Evolutionary conservation across 768 basidiomycete species (phyloP), one percentile per base, ranked within the genome.

Genomic region (Kwoniella europaea): DNA sequence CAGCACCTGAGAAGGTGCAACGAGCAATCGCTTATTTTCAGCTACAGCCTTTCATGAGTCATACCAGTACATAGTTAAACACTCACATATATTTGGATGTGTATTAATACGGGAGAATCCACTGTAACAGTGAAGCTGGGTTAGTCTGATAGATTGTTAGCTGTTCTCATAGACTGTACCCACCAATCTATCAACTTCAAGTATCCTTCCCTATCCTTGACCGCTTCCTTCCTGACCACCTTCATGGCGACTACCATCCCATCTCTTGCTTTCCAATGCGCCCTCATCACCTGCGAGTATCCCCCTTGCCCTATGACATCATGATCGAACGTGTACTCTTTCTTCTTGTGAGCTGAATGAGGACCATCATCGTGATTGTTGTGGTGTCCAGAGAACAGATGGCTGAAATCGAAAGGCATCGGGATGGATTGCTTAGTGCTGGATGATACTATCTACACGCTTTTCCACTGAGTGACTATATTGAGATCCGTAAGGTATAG

Each of bases 11-110:
- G 35, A 35, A 9, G 5, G 5, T 29, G 3, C 3, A 29, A 29
- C 35, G 35, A 35, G 35, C 35, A 35, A 35, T 35, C 35, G 35
- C 35, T 35, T 7, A 4, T 35, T 35, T 7, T 35, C 35, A 35
- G 35, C 35, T 35, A 35, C 35, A 6, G 46, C 4, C 46, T 50
- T 50, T 50, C 12, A 18, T 50, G 42, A 46, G 55, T 20, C 6
- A 63, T 3, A n/a, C 2, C 29, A 27, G 13, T 13, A 10, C n/a
- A 10, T 18, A 35, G 10, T 4, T 4, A 27, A 18, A n/a, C 35
- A 73, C 75, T 76, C 44, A 76, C 75, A 76, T 46, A 76, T 73
- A 44, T 76, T 72, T 15, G 67, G 61, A 65, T 76, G 69, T 16
- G 41, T 42, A 10, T 64, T 64, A 29, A 76, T 72, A 35, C 71